A percentile compares a stretch with the other conserved stretches of the same genome.
phyloP scores from a whole-genome alignment of 805 yeast genomes.

The Barnettozyma californica region DNA sequence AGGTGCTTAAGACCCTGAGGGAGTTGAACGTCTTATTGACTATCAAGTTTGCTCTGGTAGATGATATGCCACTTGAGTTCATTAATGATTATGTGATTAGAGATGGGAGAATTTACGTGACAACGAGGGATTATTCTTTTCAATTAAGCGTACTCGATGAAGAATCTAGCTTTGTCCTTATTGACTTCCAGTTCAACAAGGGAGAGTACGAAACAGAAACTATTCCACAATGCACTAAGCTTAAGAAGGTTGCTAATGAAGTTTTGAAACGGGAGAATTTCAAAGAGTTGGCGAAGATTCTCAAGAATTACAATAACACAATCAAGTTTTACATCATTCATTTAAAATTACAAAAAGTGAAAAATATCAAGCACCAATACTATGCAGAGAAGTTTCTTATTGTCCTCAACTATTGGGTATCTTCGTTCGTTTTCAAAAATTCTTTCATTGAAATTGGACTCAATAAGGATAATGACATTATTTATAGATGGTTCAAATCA shows the following conservation, averaged over 20 bases:
- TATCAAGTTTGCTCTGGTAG: constrained; percentile 65
- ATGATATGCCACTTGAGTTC: constrained; percentile 57
- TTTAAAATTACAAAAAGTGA: constrained; percentile 46
- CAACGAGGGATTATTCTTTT: constrained; percentile 62
- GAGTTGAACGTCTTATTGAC: constrained; percentile 71
- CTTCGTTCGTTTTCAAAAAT: constrained; percentile 39
- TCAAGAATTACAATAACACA: constrained; percentile 56
- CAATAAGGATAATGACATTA: constrained; percentile 40
- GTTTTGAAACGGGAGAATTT: constrained; percentile 43
- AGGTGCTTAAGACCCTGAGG: constrained; percentile 54
- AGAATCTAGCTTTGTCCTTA: constrained; percentile 65
- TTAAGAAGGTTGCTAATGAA: constrained; percentile 54
- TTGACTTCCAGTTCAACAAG: constrained; percentile 59
- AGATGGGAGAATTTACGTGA: constrained; percentile 67
- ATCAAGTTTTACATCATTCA: constrained; percentile 59
- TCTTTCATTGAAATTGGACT: constrained; percentile 60
- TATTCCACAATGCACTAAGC: constrained; percentile 20
- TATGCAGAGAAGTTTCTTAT: constrained; percentile 50
- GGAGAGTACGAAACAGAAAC: constrained; percentile 13
- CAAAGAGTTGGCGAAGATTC: constrained; percentile 46
- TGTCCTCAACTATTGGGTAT: constrained; percentile 61
- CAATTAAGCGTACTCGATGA: constrained; percentile 74
- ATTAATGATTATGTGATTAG: constrained; percentile 50
- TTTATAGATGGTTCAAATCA: constrained; percentile 60
- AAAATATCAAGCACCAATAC: constrained; percentile 53